Evolutionary conservation across 2,329 filamentous ascomycete genomes (phyloP).

Genomic region (Aureobasidium mangrovei): DNA sequence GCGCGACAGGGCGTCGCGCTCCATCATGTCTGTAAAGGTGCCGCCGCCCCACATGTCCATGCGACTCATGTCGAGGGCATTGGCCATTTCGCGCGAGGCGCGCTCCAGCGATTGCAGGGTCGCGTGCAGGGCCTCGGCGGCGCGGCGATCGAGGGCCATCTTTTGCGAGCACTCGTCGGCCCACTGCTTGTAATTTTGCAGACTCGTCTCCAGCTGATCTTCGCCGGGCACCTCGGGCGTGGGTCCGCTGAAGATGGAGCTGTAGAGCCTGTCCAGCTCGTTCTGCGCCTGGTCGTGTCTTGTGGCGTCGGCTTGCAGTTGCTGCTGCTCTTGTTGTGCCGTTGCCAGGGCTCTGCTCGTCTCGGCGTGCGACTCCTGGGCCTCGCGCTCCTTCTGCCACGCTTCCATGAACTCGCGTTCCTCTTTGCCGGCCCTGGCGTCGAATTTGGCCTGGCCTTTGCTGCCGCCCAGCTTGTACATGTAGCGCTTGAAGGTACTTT

Average conservation of each 20-base stretch:
- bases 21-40: slow-evolving; percentile 43
- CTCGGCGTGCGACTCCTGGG: slow-evolving; percentile 35
- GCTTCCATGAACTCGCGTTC: slow-evolving; percentile 48
- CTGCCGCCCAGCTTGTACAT: slow-evolving; percentile 44
- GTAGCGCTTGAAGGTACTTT: slow-evolving; percentile 45
- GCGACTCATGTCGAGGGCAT: slow-evolving; percentile 35
- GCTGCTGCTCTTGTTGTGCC: slow-evolving; percentile 30
- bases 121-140: slow-evolving; percentile 25
- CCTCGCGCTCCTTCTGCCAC: slow-evolving; percentile 40
- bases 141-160: slow-evolving; percentile 38
- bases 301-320: slow-evolving; percentile 30
- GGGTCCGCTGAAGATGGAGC: slow-evolving; percentile 45
- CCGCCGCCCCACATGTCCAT: slow-evolving; percentile 45
- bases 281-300: slow-evolving; percentile 36
- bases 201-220: slow-evolving; percentile 36
- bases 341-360: slow-evolving; percentile 34
- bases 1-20: slow-evolving; percentile 42
- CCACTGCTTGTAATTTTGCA: slow-evolving; percentile 12
- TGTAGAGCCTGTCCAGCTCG: slow-evolving; percentile 45
- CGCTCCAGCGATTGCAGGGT: slow-evolving; percentile 31
- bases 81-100: slow-evolving; percentile 33
- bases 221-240: slow-evolving; percentile 48
- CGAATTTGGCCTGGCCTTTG: slow-evolving; percentile 37
- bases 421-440: slow-evolving; percentile 43
- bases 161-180: slow-evolving; percentile 17